These are phyloP conservation scores for Exophiala viscosa DNA, from an alignment of 2,329 filamentous ascomycete genomes.

Conservation along the genomic window DNA sequence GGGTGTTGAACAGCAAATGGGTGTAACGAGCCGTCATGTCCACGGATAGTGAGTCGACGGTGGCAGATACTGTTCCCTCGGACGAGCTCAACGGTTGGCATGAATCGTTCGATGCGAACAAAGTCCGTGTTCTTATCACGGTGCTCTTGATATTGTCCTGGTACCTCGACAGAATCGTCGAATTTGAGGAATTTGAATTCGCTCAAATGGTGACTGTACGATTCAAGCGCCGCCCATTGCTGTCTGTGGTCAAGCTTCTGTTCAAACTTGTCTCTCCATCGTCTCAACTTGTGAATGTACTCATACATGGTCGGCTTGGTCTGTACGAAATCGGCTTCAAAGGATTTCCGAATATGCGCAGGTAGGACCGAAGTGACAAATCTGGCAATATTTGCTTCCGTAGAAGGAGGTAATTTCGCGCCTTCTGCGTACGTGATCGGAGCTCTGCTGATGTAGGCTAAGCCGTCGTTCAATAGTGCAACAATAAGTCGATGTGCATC, in stretches of 20 bases:
- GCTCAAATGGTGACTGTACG: conserved; percentile 83
- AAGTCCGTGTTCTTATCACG: conserved; percentile 99
- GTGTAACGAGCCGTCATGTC: conserved; percentile 96
- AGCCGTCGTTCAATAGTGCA: conserved; percentile 90
- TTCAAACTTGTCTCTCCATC: conserved; percentile 96
- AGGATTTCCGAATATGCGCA: conserved; percentile 89
- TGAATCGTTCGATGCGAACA: conserved; percentile 91
- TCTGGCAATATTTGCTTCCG: conserved; percentile 91
- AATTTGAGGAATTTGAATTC: conserved; percentile 98
- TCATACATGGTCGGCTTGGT: conserved; percentile 97
- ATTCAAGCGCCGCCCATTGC: conserved; percentile 70
- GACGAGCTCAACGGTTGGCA: conserved; percentile 90
- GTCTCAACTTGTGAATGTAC: conserved; percentile 94
- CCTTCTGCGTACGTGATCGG: conserved; percentile 84
- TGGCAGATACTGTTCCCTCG: conserved; percentile 88
- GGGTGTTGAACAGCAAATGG: conserved; percentile 95
- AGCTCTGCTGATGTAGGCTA: conserved; percentile 86
- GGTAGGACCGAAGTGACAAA: conserved; percentile 97
- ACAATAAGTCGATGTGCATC: conserved; percentile 97
- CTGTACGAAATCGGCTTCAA: conserved; percentile 93
- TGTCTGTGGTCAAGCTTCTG: conserved; percentile 88
- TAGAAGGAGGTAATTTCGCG: conserved; percentile 82
- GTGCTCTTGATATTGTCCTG: conserved; percentile 93
- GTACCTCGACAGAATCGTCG: conserved; percentile 88
- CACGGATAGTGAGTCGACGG: conserved; percentile 88